Base-by-base conservation (phyloP, 768 basidiomycete species). In the Galerina sulciceps region DNA sequence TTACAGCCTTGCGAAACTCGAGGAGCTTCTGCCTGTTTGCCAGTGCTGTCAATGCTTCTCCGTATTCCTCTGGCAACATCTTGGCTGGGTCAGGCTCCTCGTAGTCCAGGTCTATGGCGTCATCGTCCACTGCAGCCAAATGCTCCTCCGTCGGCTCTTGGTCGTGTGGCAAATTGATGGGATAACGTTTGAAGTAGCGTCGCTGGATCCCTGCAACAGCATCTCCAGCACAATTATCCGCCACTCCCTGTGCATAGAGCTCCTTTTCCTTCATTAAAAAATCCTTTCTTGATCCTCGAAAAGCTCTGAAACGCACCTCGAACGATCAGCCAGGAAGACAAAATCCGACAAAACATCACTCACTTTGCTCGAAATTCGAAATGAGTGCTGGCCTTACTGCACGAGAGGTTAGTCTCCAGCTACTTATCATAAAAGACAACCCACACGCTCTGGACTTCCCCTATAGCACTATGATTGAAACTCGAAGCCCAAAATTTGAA, bases 101-200 rank as follows among this genome's bases (percentile, higher is more conserved):
- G 0, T 15, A 5, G 14, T 59, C 58, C 2, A 10, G 37, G n/a
- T 59, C 58, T 1, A 35, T 31, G 34, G 17, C 34, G 22, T 59
- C 47, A 45, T 65, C 58, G n/a, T 65, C 43, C 3, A 65, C 55
- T 3, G 35, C 18, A 5, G 42, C 58, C 8, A 65, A 51, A 15
- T 43, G 13, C 17, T 65, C 53, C 1, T 42, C 23, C 8, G 56
- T 23, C 4, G 60, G 64, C 18, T 65, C 61, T 6, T 44, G 6
- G 51, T 49, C 35, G 17, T 53, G 46, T 3, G 53, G 48, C 10
- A 65, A 43, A 17, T 50, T 42, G 4, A 57, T 22, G 4, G 58
- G 58, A 56, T 38, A 65, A 2, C 60, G 22, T 42, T 60, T 65
- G 42, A 65, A 60, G 36, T 58, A 65, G 6, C 53, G 41, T 4